A percentile compares a stretch with the other conserved stretches of the same genome.
Evolutionary conservation across 163 green algal species (phyloP).

Genomic region (Chlamydomonas reinhardtii): DNA sequence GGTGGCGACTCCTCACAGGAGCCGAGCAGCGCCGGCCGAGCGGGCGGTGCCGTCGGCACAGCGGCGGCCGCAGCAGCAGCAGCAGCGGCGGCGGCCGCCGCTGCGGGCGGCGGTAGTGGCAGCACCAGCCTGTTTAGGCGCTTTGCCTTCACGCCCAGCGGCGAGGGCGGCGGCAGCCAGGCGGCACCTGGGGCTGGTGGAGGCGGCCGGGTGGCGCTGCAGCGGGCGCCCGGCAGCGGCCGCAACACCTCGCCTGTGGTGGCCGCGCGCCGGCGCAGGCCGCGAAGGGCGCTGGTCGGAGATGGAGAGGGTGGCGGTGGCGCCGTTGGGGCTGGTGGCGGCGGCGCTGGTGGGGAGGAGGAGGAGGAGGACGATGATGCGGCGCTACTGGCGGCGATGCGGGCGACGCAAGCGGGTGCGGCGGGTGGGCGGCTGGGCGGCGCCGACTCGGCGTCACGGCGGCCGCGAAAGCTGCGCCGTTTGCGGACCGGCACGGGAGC

Average conservation of each 20-base stretch:
- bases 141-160: neutral
- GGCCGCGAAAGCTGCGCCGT: constrained; percentile 28
- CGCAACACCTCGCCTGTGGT: constrained; percentile 28
- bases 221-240: too few relatives aligned
- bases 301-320: neutral
- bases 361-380: neutral
- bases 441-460: neutral
- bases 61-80: too few relatives aligned
- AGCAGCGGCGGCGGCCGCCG: neutral
- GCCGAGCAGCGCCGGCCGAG: neutral
- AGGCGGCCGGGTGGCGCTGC: too few relatives aligned
- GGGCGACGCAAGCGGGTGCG: neutral
- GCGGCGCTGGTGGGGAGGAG: neutral
- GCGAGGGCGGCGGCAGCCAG: too few relatives aligned
- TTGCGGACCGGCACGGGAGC: neutral
- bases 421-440: neutral
- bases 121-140: constrained; percentile 28
- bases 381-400: neutral
- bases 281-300: neutral
- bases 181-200: too few relatives aligned
- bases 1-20: constrained; percentile 24
- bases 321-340: too few relatives aligned
- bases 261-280: neutral
- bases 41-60: too few relatives aligned
- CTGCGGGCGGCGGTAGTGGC: neutral